phyloP scores from a whole-genome alignment of 768 basidiomycete species.

The Russula emetica region DNA sequence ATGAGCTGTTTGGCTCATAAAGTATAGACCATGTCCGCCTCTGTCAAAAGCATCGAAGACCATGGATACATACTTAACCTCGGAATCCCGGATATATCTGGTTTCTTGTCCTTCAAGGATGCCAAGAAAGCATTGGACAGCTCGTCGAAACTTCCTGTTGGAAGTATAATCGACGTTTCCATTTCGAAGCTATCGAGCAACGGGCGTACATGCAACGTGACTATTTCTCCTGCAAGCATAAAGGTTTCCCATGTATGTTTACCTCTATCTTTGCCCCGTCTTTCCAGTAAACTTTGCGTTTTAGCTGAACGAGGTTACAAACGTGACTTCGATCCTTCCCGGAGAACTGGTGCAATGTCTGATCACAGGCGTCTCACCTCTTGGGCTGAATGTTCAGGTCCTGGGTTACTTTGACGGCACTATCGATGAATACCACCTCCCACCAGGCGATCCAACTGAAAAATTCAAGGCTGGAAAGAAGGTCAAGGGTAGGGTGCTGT shows the following conservation, averaged over 20 bases:
- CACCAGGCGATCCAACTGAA: slow-evolving; percentile 39
- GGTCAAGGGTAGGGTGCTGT: slow-evolving; percentile 80
- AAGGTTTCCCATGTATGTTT: slow-evolving; percentile 52
- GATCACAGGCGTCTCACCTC: slow-evolving; percentile 67
- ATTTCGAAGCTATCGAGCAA: slow-evolving; percentile 68
- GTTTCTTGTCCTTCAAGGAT: slow-evolving; percentile 82
- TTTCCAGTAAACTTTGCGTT: slow-evolving; percentile 4
- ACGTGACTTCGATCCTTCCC: slow-evolving; percentile 78
- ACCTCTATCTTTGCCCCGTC: neutral
- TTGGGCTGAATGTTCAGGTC: slow-evolving; percentile 82
- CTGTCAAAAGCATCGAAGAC: slow-evolving; percentile 84
- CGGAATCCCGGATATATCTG: slow-evolving; percentile 71
- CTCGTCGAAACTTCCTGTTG: slow-evolving; percentile 47
- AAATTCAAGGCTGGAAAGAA: slow-evolving; percentile 63
- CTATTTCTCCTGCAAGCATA: slow-evolving; percentile 47
- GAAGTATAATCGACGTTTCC: slow-evolving; percentile 63
- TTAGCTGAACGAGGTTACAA: slow-evolving; percentile 73
- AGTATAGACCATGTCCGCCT: slow-evolving; percentile 64
- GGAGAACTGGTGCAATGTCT: slow-evolving; percentile 78
- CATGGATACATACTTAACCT: slow-evolving; percentile 90
- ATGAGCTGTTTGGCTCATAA: neutral
- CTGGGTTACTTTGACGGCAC: slow-evolving; percentile 92
- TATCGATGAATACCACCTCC: slow-evolving; percentile 75
- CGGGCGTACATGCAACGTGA: slow-evolving; percentile 73
- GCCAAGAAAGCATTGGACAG: slow-evolving; percentile 41